Percentiles rank a stretch among this genome's conserved stretches.
Evolutionary conservation across 2,329 filamentous ascomycete species (phyloP).

Genomic region (Septoria linicola): DNA sequence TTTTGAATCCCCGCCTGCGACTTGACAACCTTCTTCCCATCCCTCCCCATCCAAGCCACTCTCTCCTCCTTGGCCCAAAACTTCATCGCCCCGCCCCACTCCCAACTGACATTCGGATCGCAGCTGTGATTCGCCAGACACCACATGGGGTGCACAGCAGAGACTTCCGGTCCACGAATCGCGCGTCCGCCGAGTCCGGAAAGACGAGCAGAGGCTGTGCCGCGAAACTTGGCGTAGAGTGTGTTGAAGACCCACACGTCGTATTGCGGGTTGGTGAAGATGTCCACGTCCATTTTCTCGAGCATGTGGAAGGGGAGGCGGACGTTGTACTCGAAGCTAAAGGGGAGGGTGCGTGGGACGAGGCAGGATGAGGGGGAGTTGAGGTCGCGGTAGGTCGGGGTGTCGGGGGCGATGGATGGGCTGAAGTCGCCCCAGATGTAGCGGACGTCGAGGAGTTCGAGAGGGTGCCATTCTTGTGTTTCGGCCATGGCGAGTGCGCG

Average conservation of each 20-base stretch:
- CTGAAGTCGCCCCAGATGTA: constrained; percentile 66
- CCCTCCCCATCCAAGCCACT: constrained; percentile 50
- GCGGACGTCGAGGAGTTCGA: constrained; percentile 60
- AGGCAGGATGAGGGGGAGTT: constrained; percentile 21
- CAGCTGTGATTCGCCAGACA: constrained; percentile 96
- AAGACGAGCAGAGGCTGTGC: constrained; percentile 83
- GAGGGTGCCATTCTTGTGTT: constrained; percentile 57
- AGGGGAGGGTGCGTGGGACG: constrained; percentile 64
- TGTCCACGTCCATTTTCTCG: constrained; percentile 80
- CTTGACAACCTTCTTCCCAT: constrained; percentile 29
- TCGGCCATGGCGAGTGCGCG: constrained; percentile 61
- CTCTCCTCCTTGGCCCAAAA: constrained; percentile 63
- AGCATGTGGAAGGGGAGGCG: constrained; percentile 72
- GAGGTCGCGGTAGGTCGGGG: constrained; percentile 20
- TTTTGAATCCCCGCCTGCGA: constrained; percentile 60
- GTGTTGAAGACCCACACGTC: constrained; percentile 88
- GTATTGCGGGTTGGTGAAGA: constrained; percentile 60
- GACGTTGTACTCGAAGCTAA: constrained; percentile 74
- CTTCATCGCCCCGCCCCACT: constrained; percentile 79
- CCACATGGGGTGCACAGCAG: constrained; percentile 93
- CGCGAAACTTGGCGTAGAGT: constrained; percentile 87
- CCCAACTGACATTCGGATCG: constrained; percentile 91
- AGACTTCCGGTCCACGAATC: constrained; percentile 83
- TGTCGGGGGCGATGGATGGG: constrained; percentile 11
- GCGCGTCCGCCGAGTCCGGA: constrained; percentile 52